Base-by-base conservation (phyloP, 1,139 yeast species). In the Taphrina confusa region DNA sequence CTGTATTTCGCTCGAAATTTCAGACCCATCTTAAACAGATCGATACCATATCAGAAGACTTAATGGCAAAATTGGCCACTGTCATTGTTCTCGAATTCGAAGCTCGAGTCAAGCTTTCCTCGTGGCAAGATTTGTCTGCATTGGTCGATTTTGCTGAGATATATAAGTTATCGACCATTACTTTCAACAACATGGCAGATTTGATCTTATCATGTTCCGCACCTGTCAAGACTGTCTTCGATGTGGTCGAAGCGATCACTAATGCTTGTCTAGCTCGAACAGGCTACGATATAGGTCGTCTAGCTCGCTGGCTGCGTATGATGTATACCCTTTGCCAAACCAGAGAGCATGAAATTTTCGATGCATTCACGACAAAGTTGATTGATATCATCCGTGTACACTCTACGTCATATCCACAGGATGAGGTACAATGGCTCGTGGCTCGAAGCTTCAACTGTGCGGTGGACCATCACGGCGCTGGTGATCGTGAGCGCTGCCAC, bases 351-450 rank as follows among this genome's bases (percentile, higher is more conserved):
- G 2, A 27, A 8, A 23, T n/a, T 8, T 36, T 34, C 14, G 44
- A 42, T 9, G 25, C 31, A 5, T 42, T 42, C 14, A 25, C 31
- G 11, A 9, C 36, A 23, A 55, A 54, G 39, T 14, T 57, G 36
- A 22, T 45, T 3, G n/a, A 57, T 18, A 37, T 50, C 20, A 30
- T 57, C 34, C 49, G 51, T 11, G 37, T 30, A n/a, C 23, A 57
- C 36, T 23, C 36, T 5, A 45, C 34, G 11, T 37, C 54, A 18
- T 64, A 64, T 50, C 66, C 66, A 8, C 18, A 3, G 12, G 66
- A 64, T 31, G 66, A 64, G 33, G 37, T 62, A 1, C 65, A 62
- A 16, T 63, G 65, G 65, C 57, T 64, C 5, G 60, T 64, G 4
- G 62, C 62, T 8, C 61, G 63, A 16, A 50, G 57, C 25, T 64